Evolutionary conservation across 169 alveolate genomes (phyloP), one percentile per base, ranked within the genome.

Genomic region (Babesia caballi): DNA sequence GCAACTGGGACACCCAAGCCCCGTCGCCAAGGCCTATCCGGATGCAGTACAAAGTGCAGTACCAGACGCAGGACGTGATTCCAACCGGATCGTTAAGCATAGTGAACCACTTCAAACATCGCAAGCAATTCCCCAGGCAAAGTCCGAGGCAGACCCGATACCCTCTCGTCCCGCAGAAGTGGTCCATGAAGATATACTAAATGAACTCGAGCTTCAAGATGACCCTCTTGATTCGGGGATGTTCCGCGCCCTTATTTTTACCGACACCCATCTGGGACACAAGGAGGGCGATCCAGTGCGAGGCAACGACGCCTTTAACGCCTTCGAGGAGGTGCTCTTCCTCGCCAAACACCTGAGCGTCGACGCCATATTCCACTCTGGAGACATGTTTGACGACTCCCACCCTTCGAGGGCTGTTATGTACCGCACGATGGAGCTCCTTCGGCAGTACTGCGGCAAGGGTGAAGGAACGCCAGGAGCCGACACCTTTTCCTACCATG

Each of bases 191-290:
- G 47, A 36, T 33, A 12, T 6, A 7, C 72, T 14, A 32, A 61
- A 27, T 8, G 60, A 27, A 3, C 27, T 47, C 59, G 66, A 58
- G 35, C 15, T 8, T 0, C 7, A 27, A 3, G 51, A 57, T 17
- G 61, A 51, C 19, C 72, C 49, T 12, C 77, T 75, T 11, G 85
- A 83, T 6, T 76, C 78, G 15, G 65, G 67, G 44, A 81, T 85
- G 32, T 90, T 95, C 68, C 93, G 90, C 77, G 92, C 95, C 28
- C 57, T 96, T 75, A 94, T 97, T 19, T 94, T 95, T 32, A 91
- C 98, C 5, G 99, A 97, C 77, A 95, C 95, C 54, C 99, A 97
- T 76, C 82, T 95, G 66, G 99, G 99, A 11, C 94, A 91, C 66
- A 91, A 94, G 69, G 98, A 96, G 83, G 89, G 94, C 46, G 98